Conservation (phyloP, 2,329 filamentous ascomycete species). For the Paracoccidioides brasiliensis region DNA sequence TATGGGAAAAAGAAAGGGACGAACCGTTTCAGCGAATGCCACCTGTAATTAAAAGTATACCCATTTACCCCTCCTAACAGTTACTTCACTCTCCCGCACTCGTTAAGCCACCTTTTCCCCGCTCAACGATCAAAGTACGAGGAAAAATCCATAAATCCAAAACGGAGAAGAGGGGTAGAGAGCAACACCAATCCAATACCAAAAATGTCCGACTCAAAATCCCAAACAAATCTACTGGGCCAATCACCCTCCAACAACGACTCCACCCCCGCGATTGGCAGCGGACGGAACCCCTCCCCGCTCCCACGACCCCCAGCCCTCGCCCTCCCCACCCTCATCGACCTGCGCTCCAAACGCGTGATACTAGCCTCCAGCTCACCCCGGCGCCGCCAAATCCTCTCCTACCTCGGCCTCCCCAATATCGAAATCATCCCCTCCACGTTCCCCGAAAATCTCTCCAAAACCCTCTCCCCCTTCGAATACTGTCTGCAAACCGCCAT, state of each 20-base stretch:
- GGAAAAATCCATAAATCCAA: background rate
- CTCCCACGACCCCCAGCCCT: conserved; percentile 44
- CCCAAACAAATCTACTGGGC: conserved; percentile 2
- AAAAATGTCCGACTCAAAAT: background rate
- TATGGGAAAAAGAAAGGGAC: too few species aligned
- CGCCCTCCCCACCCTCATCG: conserved; percentile 63
- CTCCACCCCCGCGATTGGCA: conserved; percentile 13
- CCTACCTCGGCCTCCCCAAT: conserved; percentile 62
- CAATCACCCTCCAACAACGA: background rate
- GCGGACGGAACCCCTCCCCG: conserved; percentile 5
- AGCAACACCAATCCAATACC: background rate
- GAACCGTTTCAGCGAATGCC: too few species aligned
- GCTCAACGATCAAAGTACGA: too few species aligned
- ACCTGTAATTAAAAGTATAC: too few species aligned
- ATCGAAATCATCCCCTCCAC: conserved; percentile 75
- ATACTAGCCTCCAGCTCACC: conserved; percentile 87
- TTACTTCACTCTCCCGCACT: too few species aligned
- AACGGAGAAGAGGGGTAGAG: background rate
- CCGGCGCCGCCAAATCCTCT: conserved; percentile 66
- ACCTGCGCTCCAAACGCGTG: conserved; percentile 64
- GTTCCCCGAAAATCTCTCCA: conserved; percentile 74
- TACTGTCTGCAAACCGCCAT: conserved; percentile 82
- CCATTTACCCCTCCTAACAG: too few species aligned
- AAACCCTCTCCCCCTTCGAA: conserved; percentile 66
- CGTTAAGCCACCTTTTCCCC: too few species aligned